These are phyloP conservation scores for Nicotiana benthamiana DNA, from an alignment of 257 asterid species.

Conservation along the genomic window DNA sequence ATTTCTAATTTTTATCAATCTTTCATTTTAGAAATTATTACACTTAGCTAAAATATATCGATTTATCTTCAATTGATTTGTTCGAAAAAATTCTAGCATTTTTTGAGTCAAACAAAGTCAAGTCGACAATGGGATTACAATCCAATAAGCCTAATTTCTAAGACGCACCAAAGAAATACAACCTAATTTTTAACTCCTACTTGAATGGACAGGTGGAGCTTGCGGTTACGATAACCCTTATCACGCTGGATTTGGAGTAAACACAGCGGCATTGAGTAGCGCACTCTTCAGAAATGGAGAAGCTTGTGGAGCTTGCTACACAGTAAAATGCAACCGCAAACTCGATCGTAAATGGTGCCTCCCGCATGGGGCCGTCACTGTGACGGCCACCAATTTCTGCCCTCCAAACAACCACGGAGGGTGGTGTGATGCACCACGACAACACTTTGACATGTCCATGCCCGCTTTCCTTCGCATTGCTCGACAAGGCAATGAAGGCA, in stretches of 20 bases:
- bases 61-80: no score
- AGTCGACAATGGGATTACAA: neutral
- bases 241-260: slow-evolving; percentile 49
- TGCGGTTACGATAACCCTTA: slow-evolving; percentile 55
- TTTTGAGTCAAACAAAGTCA: no score
- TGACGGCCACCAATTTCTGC: slow-evolving; percentile 70
- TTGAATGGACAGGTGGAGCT: slow-evolving; percentile 44
- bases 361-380: slow-evolving; percentile 34
- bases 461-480: slow-evolving; percentile 73
- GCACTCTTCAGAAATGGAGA: slow-evolving; percentile 49
- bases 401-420: slow-evolving; percentile 65
- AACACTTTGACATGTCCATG: slow-evolving; percentile 69
- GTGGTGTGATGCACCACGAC: slow-evolving; percentile 71
- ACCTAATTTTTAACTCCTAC: neutral
- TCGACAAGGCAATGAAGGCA: slow-evolving; percentile 47
- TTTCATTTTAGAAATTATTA: no score
- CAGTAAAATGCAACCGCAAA: slow-evolving; percentile 36
- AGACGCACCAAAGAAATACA: neutral
- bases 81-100: no score
- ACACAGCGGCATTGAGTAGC: slow-evolving; percentile 58
- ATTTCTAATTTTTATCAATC: no score
- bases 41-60: no score
- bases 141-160: neutral
- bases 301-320: slow-evolving; percentile 63
- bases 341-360: slow-evolving; percentile 50